A percentile compares a stretch with the other conserved stretches of the same genome.
Conservation (phyloP, 768 basidiomycete species). For the Strobilomyces confusus region DNA sequence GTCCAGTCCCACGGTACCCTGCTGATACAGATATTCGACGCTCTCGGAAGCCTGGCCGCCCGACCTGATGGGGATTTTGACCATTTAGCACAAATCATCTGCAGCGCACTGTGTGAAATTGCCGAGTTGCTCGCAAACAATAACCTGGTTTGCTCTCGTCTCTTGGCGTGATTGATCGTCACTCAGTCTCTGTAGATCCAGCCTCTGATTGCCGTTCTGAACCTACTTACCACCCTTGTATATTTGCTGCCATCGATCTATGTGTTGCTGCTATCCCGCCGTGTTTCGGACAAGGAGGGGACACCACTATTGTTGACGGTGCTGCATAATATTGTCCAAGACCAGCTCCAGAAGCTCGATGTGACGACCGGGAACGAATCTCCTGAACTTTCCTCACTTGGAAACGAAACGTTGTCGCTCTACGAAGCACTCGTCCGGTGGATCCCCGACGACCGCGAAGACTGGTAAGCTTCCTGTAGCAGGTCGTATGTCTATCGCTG, state of each 20-base stretch:
- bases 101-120: conserved; percentile 38
- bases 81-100: conserved; percentile 26
- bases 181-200: conserved; percentile 34
- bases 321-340: conserved; percentile 40
- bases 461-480: conserved; percentile 26
- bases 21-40: conserved; percentile 36
- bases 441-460: conserved; percentile 39
- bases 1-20: conserved; percentile 38
- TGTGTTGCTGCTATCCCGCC: conserved; percentile 32
- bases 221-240: conserved; percentile 46
- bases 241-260: conserved; percentile 49
- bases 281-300: conserved; percentile 21
- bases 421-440: conserved; percentile 54
- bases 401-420: conserved; percentile 41
- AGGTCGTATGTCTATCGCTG: background rate
- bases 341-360: conserved; percentile 35
- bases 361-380: conserved; percentile 25
- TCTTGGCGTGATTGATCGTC: background rate
- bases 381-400: conserved; percentile 31
- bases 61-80: conserved; percentile 19
- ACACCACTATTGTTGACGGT: conserved; percentile 36
- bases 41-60: conserved; percentile 25
- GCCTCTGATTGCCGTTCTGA: conserved; percentile 48
- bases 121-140: conserved; percentile 33
- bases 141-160: conserved; percentile 37